Base-by-base conservation (phyloP, 2,329 filamentous ascomycete genomes). In the Fusarium sterilihyphosum region DNA sequence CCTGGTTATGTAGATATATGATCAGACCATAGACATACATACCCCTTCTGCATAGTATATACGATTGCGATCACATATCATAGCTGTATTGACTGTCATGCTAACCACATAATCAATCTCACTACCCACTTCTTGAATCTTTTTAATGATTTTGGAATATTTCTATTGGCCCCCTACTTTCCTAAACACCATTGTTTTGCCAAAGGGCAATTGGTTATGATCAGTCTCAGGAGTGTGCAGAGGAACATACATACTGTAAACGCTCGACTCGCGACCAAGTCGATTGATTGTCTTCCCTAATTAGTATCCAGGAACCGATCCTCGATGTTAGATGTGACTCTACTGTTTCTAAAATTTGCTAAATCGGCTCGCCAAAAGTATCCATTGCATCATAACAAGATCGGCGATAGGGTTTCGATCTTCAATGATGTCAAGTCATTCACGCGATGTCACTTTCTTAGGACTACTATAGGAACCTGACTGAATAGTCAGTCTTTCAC, bases 301-400 rank as follows among this genome's bases (percentile, higher is more conserved):
- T 35, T 35, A 35, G 14, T 66, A 71, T 49, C 26, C 67, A 66
- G 60, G 66, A 56, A 60, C 53, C 10, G 29, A 24, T 24, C 35
- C 22, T 29, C 29, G 35, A 41, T 58, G 53, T 31, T 20, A 65
- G 26, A 53, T 40, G 38, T 56, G 47, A 33, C 53, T 66, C 31
- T 54, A 54, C 16, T 47, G 54, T 61, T 54, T 37, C 41, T 52
- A 61, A 66, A 71, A 20, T 66, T 40, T 60, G 35, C 33, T 50
- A 22, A 49, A 56, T 61, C 49, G 67, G 49, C 60, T 71, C 54
- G 43, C 52, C 67, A 71, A 70, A 58, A 59, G 61, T 49, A 40
- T 71, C 61, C 20, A 71, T 67, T 71, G 61, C 67, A 71, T 71
- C 54, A 67, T 71, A 31, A 12, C n/a, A 46, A 18, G 68, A 61